These are phyloP conservation scores for Euclidium syriacum DNA, from an alignment of 345 rosid species.

Conservation along the genomic window DNA sequence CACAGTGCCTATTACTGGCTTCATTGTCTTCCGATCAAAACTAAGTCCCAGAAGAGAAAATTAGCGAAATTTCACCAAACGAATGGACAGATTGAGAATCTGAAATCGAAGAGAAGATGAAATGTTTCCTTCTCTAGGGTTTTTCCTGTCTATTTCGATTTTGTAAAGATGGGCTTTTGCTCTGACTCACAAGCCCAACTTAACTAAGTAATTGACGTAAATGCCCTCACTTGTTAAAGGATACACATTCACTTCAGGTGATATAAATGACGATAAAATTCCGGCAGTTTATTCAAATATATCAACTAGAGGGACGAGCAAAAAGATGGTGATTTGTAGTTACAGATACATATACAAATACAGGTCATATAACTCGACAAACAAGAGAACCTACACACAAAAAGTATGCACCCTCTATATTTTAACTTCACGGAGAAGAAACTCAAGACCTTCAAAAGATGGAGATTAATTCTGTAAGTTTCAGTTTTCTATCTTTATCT, in stretches of 20 bases:
- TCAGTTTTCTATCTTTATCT: background rate
- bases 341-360: no score
- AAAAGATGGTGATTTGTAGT: no score
- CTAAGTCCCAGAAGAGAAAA: background rate
- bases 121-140: background rate
- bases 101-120: background rate
- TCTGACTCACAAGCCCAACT: no score
- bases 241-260: no score
- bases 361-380: background rate
- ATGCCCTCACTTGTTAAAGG: no score
- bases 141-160: no score
- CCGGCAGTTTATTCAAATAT: no score
- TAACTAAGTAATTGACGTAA: no score
- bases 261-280: background rate
- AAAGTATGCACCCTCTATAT: background rate
- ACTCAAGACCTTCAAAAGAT: background rate
- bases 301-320: no score
- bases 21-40: constrained; percentile 1
- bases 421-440: constrained; percentile 8
- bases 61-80: background rate
- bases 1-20: constrained; percentile 35
- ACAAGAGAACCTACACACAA: background rate
- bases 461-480: background rate
- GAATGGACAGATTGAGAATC: background rate
- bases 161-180: background rate